phyloP scores from a whole-genome alignment of 106 monocot genomes.

The Ottelia alismoides region DNA sequence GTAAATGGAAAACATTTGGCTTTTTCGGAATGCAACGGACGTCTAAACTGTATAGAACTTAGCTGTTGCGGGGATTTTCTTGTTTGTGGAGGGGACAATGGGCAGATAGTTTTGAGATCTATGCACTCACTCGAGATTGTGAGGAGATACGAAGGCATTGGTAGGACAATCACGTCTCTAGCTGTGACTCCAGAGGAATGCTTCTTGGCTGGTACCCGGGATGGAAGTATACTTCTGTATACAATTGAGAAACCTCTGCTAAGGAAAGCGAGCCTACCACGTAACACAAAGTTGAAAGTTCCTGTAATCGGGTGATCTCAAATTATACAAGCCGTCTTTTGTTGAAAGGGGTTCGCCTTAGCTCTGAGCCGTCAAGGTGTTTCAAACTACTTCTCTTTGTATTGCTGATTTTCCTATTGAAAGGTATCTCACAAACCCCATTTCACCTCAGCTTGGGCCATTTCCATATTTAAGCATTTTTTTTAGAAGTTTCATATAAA shows the following conservation, averaged over 20 bases:
- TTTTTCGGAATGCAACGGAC: constrained; percentile 76
- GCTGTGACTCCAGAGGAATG: constrained; percentile 90
- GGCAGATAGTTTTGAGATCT: constrained; percentile 77
- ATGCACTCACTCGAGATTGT: constrained; percentile 92
- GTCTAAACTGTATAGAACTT: constrained; percentile 75
- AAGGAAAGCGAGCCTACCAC: constrained; percentile 31
- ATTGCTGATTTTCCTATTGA: too few species aligned
- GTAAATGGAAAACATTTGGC: constrained; percentile 82
- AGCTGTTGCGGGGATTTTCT: constrained; percentile 85
- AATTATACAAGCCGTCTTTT: too few species aligned
- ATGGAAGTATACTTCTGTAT: constrained; percentile 79
- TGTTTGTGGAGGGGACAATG: constrained; percentile 93
- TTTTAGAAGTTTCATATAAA: too few species aligned
- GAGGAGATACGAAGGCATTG: constrained; percentile 67
- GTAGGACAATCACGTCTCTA: constrained; percentile 75
- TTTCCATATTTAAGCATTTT: too few species aligned
- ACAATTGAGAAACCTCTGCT: constrained; percentile 84
- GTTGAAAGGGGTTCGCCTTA: too few species aligned
- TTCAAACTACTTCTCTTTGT: too few species aligned
- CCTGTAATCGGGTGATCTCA: constrained; percentile 13
- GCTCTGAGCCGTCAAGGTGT: too few species aligned
- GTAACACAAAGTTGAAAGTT: constrained; percentile 30
- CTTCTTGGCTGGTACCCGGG: constrained; percentile 90
- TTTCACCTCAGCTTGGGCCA: too few species aligned
- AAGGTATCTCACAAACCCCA: too few species aligned